Evolutionary conservation across 2,329 filamentous ascomycete genomes (phyloP).

Genomic region (Penicillium aurantiogriseum): DNA sequence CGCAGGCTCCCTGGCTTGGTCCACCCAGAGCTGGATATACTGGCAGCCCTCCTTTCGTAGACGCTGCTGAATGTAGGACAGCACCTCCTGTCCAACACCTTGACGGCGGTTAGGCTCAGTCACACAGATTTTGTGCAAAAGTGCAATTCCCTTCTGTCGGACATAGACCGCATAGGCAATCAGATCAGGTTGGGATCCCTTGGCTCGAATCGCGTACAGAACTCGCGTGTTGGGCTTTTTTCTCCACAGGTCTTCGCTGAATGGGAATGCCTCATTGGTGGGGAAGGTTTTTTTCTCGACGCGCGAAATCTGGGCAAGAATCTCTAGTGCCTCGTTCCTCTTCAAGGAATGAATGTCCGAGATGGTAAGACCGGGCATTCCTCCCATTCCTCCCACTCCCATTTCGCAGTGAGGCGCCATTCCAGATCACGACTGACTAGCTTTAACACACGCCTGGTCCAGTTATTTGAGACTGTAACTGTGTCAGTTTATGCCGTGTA

Average conservation of each 20-base stretch:
- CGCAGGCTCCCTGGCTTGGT: conserved; percentile 47
- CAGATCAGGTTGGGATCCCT: conserved; percentile 24
- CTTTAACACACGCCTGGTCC: not conserved
- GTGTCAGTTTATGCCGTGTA: not conserved
- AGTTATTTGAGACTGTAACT: conserved; percentile 1
- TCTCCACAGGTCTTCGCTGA: conserved; percentile 46
- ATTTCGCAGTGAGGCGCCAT: conserved; percentile 25
- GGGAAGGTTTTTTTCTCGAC: conserved; percentile 54
- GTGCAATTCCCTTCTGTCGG: conserved; percentile 44
- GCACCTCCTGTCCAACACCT: conserved; percentile 48
- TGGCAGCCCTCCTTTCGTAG: conserved; percentile 49
- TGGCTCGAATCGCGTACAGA: conserved; percentile 32
- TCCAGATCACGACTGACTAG: conserved; percentile 10
- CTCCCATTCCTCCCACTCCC: conserved; percentile 4
- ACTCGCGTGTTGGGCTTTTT: conserved; percentile 52
- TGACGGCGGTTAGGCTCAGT: conserved; percentile 46
- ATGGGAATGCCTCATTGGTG: conserved; percentile 51
- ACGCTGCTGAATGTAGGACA: conserved; percentile 44
- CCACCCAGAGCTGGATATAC: conserved; percentile 53
- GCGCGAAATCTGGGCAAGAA: conserved; percentile 37
- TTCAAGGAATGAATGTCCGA: conserved; percentile 41
- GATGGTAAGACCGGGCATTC: conserved; percentile 22
- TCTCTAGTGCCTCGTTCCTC: conserved; percentile 35
- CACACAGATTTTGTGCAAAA: conserved; percentile 55
- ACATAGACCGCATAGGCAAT: conserved; percentile 51